Evolutionary conservation across 768 basidiomycete species (phyloP), one percentile per base, ranked within the genome.

Genomic region (Leccinum disarticulatum): DNA sequence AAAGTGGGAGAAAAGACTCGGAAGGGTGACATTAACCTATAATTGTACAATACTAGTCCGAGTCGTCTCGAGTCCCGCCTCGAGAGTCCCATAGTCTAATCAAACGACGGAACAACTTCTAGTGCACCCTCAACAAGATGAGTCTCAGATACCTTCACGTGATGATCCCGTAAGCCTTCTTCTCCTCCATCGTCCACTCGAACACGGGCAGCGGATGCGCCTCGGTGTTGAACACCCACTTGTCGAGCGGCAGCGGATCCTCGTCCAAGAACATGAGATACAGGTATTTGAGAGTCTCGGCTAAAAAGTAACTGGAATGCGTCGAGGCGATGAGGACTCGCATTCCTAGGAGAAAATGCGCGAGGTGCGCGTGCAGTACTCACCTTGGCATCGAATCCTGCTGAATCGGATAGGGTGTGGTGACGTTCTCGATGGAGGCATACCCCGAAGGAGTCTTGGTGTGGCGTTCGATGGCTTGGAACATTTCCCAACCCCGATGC

Each of bases 341-440:
- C n/a, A 19, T 46, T 19, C 43, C n/a, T n/a, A 43, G 43, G 9
- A 17, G 38, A 41, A 14, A 41, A 10, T n/a, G 38, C 17, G 17
- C 9, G 17, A 41, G 38, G 38, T 19, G 43, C 43, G 43, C n/a
- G n/a, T 19, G 43, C 10, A 19, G 19, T 19, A 43, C 81, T 56
- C 52, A 87, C 88, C 89, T 91, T 15, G 90, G 90, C 87, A 91
- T 90, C 49, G 77, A 77, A 55, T 91, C 80, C 28, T 66, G 64
- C 65, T 74, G 74, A 3, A 58, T 59, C 0, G 79, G 77, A 22
- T 76, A 70, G 1, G 69, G 55, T 8, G 61, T 56, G 46, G 83
- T 77, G 15, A 89, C 87, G 4, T 72, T 65, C 47, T 61, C 59
- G 25, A 91, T 67, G 60, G 75, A 83, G 1, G 87, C 80, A 64